Base-by-base conservation (phyloP, 2,329 filamentous ascomycete species). In the Decorospora gaudefroyi region DNA sequence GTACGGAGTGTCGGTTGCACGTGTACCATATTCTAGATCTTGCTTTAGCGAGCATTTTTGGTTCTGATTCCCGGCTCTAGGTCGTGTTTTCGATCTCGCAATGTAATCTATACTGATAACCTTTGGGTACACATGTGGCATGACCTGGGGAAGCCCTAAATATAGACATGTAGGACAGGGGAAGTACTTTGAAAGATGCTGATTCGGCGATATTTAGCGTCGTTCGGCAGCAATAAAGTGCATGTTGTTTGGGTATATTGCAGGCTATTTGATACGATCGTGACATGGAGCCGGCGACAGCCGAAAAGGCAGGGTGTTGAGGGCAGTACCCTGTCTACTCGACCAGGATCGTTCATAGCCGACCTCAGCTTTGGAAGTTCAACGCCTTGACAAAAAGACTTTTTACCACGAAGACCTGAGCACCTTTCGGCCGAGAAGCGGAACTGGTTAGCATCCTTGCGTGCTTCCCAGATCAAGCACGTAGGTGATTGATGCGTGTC, bases 241-340 rank as follows among this genome's bases (percentile, higher is more conserved):
- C 12, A 47, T 46, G 41, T 57, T 61, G 58, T 67, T 54, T 64
- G 55, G 43, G 42, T 62, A 66, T 51, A 68, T 68, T 64, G 55
- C 52, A 53, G 59, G 50, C 46, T 58, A 67, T 59, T 67, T 65
- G 46, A 53, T 41, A 47, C 55, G 53, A 56, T 61, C 52, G 56
- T 51, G 54, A 32, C 55, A 53, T 50, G 49, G 55, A 55, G 58
- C 52, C 56, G 56, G 53, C 41, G 55, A 46, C 50, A 63, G 46
- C 59, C 64, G 61, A 62, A 42, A 46, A 43, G 44, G 32, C 23
- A 39, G 38, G 49, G 53, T 54, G 54, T 52, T 44, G 50, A 49
- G 41, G 37, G 50, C 51, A 58, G 48, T 27, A 45, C 53, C 57
- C 59, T 58, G n/a, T n/a, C n/a, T n/a, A n/a, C n/a, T n/a, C n/a